phyloP scores from a whole-genome alignment of 768 basidiomycete genomes.

The Mycena floridula region DNA sequence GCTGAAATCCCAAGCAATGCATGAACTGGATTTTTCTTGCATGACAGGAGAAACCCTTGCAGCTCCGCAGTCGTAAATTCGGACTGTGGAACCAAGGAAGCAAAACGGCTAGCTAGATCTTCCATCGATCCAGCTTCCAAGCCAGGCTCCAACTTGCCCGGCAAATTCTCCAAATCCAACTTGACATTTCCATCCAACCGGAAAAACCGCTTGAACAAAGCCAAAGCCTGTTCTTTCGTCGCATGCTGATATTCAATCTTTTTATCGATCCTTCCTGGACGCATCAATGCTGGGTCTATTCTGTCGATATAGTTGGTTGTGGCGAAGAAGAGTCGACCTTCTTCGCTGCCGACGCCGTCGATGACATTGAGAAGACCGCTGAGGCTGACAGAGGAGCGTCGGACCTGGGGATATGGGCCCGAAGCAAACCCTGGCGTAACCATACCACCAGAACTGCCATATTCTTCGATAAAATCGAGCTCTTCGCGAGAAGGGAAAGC shows the following conservation, averaged over 20 bases:
- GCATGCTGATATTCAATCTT: conserved; percentile 47
- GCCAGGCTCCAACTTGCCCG: too few species aligned
- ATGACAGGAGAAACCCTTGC: conserved; percentile 49
- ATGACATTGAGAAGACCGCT: conserved; percentile 20
- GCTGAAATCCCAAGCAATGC: conserved; percentile 25
- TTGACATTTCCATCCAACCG: too few species aligned
- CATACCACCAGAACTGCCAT: neutral
- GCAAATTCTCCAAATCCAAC: neutral
- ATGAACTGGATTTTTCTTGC: conserved; percentile 31
- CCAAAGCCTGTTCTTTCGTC: conserved; percentile 36
- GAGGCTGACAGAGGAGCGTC: neutral
- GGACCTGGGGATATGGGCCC: neutral
- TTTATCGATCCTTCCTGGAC: conserved; percentile 52
- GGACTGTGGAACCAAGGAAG: conserved; percentile 33
- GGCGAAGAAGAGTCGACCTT: conserved; percentile 25
- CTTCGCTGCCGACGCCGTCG: conserved; percentile 23
- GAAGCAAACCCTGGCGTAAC: too few species aligned
- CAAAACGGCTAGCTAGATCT: conserved; percentile 35
- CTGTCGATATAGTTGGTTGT: conserved; percentile 49
- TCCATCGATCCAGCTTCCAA: too few species aligned
- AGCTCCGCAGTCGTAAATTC: conserved; percentile 56
- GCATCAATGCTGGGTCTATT: conserved; percentile 49
- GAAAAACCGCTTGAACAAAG: conserved; percentile 48
- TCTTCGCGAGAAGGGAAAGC: conserved; percentile 47
- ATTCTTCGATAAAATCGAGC: conserved; percentile 13